A percentile compares a stretch with the other conserved stretches of the same genome.
Evolutionary conservation across 257 asterid species (phyloP).

Genomic region (Penstemon newberryi): DNA sequence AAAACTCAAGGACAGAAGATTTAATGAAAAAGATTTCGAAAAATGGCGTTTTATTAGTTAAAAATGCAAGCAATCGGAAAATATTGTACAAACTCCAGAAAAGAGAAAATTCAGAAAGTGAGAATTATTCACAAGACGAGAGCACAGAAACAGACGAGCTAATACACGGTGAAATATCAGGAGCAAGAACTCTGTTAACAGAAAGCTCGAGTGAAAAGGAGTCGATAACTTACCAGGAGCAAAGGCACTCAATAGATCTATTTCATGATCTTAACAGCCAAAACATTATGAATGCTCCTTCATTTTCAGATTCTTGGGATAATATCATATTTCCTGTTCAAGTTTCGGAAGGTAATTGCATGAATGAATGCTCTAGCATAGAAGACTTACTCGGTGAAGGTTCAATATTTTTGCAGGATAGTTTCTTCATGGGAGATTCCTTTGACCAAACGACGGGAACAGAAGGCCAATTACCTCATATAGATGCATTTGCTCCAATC

Average conservation of each 20-base stretch:
- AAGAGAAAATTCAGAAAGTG: constrained; percentile 19
- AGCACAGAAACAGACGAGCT: constrained; percentile 21
- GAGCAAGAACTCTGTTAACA: constrained; percentile 10
- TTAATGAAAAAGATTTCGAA: constrained; percentile 19
- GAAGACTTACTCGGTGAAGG: constrained; percentile 27
- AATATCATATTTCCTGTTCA: constrained; percentile 7
- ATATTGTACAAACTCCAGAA: constrained; percentile 24
- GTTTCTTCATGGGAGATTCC: constrained; percentile 13
- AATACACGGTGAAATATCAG: constrained; percentile 18
- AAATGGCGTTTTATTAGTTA: constrained; percentile 32
- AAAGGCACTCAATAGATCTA: constrained; percentile 12
- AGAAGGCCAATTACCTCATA: constrained; percentile 21
- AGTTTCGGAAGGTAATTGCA: constrained; percentile 9
- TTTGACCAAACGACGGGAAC: neutral
- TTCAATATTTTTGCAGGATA: constrained; percentile 29
- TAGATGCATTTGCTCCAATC: constrained; percentile 24
- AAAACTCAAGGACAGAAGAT: constrained; percentile 12
- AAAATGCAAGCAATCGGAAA: constrained; percentile 29
- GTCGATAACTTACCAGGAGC: constrained; percentile 24
- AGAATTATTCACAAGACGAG: constrained; percentile 12
- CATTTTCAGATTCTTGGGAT: constrained; percentile 18
- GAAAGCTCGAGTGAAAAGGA: constrained; percentile 20
- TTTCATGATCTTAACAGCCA: constrained; percentile 25
- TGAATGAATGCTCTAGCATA: constrained; percentile 15
- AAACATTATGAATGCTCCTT: constrained; percentile 14